Evolutionary conservation across 1,284 basidiomycete genomes (phyloP), one percentile per base, ranked within the genome.

Genomic region (Fomitopsis palustris): DNA sequence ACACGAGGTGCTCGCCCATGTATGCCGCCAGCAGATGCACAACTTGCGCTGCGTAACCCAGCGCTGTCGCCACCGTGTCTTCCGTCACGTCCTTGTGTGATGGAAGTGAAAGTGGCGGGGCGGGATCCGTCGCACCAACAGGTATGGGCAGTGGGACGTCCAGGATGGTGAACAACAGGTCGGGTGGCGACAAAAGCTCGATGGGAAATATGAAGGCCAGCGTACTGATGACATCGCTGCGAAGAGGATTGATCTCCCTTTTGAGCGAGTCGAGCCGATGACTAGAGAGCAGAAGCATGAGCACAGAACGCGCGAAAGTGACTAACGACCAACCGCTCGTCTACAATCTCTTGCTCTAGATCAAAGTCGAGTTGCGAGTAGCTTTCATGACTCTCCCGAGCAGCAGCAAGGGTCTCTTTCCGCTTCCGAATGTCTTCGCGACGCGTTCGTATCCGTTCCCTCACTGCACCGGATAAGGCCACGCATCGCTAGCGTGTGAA

Each of bases 121-220:
- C 93, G 41, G 94, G 92, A 66, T 95, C 93, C 55, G 85, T 87
- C 0, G 84, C 70, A 17, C 82, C 79, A 12, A 86, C 65, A 5
- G 94, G 95, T 61, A 96, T 95, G 1, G 95, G 93, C 5, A 97
- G 81, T 12, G 95, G 90, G 45, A 93, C 86, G 55, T 82, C 81
- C 55, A 95, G 78, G 68, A 97, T 92, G 9, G 90, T 87, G 72
- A 91, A 98, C 19, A 96, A 82, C 9, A 96, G 79, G 68, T 93
- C 87, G 1, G 90, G 85, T 12, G 92, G 80, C 29, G 90, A 90
- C 37, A 88, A 79, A 4, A 95, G 86, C 57, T 92, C 88, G 67
- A 98, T 96, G 35, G 95, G 94, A 73, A 92, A 98, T 66, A 97
- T 88, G 33, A 78, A 78, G 47, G 91, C 85, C 52, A 98, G 83